Evolutionary conservation across 2,329 filamentous ascomycete genomes (phyloP).

Genomic region (Cladophialophora chaetospira): DNA sequence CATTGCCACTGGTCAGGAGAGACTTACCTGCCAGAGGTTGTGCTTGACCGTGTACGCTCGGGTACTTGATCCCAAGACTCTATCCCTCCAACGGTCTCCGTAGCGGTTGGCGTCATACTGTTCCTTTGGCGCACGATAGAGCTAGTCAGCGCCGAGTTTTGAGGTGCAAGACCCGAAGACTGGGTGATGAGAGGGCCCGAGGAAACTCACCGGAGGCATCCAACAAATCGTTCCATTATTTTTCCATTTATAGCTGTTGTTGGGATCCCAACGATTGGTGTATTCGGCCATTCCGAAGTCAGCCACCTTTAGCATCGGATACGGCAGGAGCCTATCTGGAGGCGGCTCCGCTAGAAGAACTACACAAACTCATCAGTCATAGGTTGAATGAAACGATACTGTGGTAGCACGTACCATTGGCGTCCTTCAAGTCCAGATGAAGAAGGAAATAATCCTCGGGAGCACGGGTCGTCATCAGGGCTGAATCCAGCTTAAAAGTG

Average conservation of each 20-base stretch:
- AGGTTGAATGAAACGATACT: neutral
- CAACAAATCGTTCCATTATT: slow-evolving; percentile 20
- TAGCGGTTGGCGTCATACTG: slow-evolving; percentile 18
- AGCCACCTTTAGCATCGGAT: slow-evolving; percentile 23
- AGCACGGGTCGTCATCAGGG: neutral
- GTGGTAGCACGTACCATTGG: slow-evolving; percentile 16
- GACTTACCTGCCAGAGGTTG: slow-evolving; percentile 20
- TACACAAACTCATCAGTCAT: neutral
- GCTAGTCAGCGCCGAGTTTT: neutral
- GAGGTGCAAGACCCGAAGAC: neutral
- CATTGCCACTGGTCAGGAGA: neutral
- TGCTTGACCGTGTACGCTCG: slow-evolving; percentile 22
- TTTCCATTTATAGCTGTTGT: slow-evolving; percentile 21
- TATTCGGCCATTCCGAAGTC: slow-evolving; percentile 27
- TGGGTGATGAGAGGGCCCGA: neutral
- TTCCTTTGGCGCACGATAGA: slow-evolving; percentile 9
- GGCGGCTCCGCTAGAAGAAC: slow-evolving; percentile 22
- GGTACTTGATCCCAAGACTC: slow-evolving; percentile 8
- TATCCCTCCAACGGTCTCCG: slow-evolving; percentile 13
- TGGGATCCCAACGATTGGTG: slow-evolving; percentile 12
- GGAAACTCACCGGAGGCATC: slow-evolving; percentile 22
- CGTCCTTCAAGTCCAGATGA: slow-evolving; percentile 27
- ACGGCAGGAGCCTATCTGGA: slow-evolving; percentile 8
- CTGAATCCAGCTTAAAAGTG: slow-evolving; percentile 4
- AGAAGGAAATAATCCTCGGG: slow-evolving; percentile 15